phyloP scores from a whole-genome alignment of 768 basidiomycete genomes.

The Mycena kentingensis region DNA sequence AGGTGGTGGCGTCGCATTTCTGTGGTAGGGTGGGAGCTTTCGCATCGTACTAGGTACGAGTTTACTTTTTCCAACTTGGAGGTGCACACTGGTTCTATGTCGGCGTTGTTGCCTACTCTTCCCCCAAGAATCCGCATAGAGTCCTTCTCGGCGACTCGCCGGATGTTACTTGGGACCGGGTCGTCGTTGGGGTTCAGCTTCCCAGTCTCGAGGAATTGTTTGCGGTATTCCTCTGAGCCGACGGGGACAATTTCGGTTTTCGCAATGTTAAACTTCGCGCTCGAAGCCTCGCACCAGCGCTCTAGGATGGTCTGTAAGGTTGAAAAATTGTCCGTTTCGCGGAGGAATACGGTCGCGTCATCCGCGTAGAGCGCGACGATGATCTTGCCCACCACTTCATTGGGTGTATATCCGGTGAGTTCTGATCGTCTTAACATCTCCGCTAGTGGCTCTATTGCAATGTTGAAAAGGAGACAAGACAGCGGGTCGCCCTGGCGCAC shows the following conservation, averaged over 20 bases:
- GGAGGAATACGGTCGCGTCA: conserved; percentile 42
- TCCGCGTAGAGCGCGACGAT: conserved; percentile 43
- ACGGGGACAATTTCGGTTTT: conserved; percentile 46
- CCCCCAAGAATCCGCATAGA: conserved; percentile 34
- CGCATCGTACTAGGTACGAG: conserved; percentile 25
- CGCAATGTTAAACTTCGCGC: conserved; percentile 42
- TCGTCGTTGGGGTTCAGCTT: background rate
- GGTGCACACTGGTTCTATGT: conserved; percentile 27
- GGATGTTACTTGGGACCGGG: conserved; percentile 22
- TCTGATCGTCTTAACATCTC: conserved; percentile 31
- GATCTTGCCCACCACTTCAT: conserved; percentile 19
- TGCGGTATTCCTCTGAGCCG: conserved; percentile 25
- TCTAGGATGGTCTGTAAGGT: conserved; percentile 31
- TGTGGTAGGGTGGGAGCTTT: conserved; percentile 29
- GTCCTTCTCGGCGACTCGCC: conserved; percentile 32
- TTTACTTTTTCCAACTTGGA: conserved; percentile 30
- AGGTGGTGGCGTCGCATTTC: conserved; percentile 29
- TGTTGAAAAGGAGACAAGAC: conserved; percentile 41
- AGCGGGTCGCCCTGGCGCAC: conserved; percentile 39
- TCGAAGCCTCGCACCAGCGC: conserved; percentile 41
- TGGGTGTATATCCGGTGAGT: conserved; percentile 29
- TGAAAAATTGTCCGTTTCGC: conserved; percentile 28
- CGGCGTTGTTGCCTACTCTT: conserved; percentile 31
- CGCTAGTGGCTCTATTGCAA: conserved; percentile 45
- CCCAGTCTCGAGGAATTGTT: conserved; percentile 1